Evolutionary conservation across 78 protist species (phyloP).

Genomic region (Bodo saltans): DNA sequence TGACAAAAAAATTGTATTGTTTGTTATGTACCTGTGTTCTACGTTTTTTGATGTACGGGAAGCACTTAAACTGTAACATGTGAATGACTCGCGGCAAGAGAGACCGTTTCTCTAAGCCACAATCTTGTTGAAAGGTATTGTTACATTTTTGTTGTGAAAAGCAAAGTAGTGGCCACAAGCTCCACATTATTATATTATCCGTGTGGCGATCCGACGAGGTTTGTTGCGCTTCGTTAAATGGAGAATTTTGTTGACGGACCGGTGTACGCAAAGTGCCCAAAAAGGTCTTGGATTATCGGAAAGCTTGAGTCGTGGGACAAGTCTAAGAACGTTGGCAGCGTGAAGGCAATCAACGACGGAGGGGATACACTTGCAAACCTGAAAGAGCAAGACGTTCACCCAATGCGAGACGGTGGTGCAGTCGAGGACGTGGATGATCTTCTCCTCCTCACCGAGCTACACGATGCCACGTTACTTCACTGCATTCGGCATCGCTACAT

Average conservation of each 20-base stretch:
- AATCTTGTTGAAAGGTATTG: too few relatives aligned
- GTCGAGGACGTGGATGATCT: slow-evolving; percentile 13
- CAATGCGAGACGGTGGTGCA: background rate
- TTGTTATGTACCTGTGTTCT: too few relatives aligned
- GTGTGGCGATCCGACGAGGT: too few relatives aligned
- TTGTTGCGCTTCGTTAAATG: too few relatives aligned
- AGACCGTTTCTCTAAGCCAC: too few relatives aligned
- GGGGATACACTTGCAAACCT: background rate
- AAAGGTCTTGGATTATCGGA: slow-evolving; percentile 4
- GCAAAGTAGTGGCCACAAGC: too few relatives aligned
- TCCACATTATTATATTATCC: too few relatives aligned
- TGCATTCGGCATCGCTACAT: slow-evolving; percentile 5
- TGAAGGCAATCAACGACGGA: background rate
- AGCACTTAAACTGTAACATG: too few relatives aligned
- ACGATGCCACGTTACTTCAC: slow-evolving; percentile 25
- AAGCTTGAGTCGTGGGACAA: background rate
- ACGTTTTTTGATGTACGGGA: too few relatives aligned
- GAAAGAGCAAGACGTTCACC: background rate
- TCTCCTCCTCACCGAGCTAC: slow-evolving; percentile 23
- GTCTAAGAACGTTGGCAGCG: background rate
- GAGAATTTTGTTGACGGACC: background rate
- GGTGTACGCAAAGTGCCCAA: background rate
- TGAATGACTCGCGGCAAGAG: too few relatives aligned
- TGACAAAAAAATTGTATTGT: too few relatives aligned
- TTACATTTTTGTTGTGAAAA: too few relatives aligned